A percentile compares a stretch with the other conserved stretches of the same genome.
Conservation (phyloP, 352 stramenopile genomes). For the Pythium plurisporium region DNA sequence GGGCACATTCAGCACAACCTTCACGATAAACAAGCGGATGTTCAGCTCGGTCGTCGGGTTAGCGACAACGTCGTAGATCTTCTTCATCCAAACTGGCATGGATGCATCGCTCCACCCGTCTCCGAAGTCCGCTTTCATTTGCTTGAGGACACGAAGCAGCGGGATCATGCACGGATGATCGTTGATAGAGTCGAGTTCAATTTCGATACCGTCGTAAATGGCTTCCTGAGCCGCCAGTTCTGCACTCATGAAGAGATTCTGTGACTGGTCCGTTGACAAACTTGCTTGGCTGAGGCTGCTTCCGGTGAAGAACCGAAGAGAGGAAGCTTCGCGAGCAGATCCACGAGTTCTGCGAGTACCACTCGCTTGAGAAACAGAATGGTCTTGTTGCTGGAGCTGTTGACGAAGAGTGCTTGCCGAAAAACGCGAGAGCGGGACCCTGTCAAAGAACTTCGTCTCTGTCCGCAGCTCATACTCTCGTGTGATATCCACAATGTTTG, state of each 20-base stretch:
- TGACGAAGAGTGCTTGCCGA: conserved; percentile 33
- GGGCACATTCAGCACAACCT: conserved; percentile 64
- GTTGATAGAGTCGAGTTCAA: conserved; percentile 77
- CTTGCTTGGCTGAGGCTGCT: conserved; percentile 69
- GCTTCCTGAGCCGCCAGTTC: conserved; percentile 21
- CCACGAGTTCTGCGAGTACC: conserved; percentile 19
- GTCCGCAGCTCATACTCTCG: conserved; percentile 37
- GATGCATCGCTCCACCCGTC: conserved; percentile 35
- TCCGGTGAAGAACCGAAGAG: conserved; percentile 63
- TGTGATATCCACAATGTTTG: conserved; percentile 55
- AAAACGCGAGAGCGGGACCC: conserved; percentile 50
- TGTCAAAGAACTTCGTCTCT: conserved; percentile 49
- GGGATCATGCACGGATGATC: conserved; percentile 73
- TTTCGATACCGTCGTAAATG: conserved; percentile 34
- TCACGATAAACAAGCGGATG: conserved; percentile 66
- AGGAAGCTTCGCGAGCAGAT: conserved; percentile 21
- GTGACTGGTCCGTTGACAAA: conserved; percentile 7
- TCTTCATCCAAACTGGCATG: conserved; percentile 83
- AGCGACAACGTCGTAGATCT: conserved; percentile 48
- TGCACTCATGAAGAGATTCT: conserved; percentile 15
- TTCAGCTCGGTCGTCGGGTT: conserved; percentile 40
- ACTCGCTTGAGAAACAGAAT: not conserved
- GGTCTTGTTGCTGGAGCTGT: conserved; percentile 26
- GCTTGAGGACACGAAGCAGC: conserved; percentile 59
- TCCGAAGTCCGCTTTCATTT: conserved; percentile 75